These are phyloP conservation scores for Mycena sp. DNA, from an alignment of 1,284 basidiomycete species.

Conservation along the genomic window DNA sequence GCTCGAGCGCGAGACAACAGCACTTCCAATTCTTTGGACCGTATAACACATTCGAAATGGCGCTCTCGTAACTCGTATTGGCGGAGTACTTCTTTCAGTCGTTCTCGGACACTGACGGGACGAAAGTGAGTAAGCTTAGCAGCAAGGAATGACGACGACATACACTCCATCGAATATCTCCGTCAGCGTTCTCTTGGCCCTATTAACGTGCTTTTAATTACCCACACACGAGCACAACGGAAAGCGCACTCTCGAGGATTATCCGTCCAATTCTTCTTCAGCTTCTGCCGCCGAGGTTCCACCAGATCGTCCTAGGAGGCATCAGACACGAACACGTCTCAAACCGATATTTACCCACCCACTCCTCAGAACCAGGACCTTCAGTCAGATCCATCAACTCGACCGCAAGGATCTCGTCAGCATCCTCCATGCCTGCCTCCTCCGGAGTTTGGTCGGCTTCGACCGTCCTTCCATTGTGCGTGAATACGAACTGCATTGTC, in stretches of 20 bases:
- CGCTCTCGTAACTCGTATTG: slow-evolving; percentile 88
- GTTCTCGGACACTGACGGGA: slow-evolving; percentile 71
- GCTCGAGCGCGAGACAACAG: slow-evolving; percentile 83
- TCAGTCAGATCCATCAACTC: slow-evolving; percentile 88
- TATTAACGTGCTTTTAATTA: slow-evolving; percentile 39
- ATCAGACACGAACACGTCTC: slow-evolving; percentile 5
- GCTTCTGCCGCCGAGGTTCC: slow-evolving; percentile 67
- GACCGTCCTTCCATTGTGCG: slow-evolving; percentile 77
- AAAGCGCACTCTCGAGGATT: slow-evolving; percentile 72
- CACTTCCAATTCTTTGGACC: slow-evolving; percentile 88
- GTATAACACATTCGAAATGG: slow-evolving; percentile 88
- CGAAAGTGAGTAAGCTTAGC: slow-evolving; percentile 13
- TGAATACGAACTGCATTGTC: slow-evolving; percentile 81
- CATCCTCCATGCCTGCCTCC: slow-evolving; percentile 83
- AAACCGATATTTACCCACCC: slow-evolving; percentile 52
- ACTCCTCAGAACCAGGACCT: slow-evolving; percentile 64
- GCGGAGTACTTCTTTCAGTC: slow-evolving; percentile 82
- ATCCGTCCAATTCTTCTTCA: slow-evolving; percentile 81
- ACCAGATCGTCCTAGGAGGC: slow-evolving; percentile 64
- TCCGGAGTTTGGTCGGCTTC: slow-evolving; percentile 85
- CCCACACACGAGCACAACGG: background rate
- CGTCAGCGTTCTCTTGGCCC: slow-evolving; percentile 76
- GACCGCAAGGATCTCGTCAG: slow-evolving; percentile 85
- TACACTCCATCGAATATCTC: slow-evolving; percentile 85
- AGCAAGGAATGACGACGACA: slow-evolving; percentile 39